These are phyloP conservation scores for Solanum boliviense DNA, from an alignment of 257 asterid species.

Conservation along the genomic window DNA sequence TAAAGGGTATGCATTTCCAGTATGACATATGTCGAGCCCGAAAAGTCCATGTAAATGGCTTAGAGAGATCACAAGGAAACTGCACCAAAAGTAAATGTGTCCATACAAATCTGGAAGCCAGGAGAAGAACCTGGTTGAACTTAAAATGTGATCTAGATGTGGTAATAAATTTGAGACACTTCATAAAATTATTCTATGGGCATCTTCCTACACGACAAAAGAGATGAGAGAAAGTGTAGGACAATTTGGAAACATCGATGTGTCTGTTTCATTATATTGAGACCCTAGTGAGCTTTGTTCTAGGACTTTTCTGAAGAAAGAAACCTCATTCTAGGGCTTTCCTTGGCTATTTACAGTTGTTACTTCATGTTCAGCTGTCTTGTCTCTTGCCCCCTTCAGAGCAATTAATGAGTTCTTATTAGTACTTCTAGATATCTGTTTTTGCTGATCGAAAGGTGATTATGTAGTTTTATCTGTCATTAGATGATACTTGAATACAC, in stretches of 20 bases:
- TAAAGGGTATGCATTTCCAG: not conserved
- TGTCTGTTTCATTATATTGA: not conserved
- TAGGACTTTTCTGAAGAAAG: not conserved
- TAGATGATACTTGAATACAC: not conserved
- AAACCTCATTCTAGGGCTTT: not conserved
- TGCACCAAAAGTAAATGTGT: not conserved
- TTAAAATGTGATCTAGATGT: not conserved
- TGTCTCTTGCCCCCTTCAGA: not conserved
- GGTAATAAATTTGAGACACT: not conserved
- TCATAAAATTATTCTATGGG: not conserved
- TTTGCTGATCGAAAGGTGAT: not conserved
- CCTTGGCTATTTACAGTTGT: not conserved
- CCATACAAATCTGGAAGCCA: not conserved
- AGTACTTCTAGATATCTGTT: not conserved
- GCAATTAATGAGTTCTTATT: not conserved
- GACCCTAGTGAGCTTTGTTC: not conserved
- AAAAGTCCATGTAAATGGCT: not conserved
- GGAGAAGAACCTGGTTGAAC: not conserved
- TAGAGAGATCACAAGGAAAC: not conserved
- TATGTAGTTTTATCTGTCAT: not conserved
- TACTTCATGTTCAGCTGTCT: not conserved
- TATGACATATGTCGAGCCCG: not conserved
- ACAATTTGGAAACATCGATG: not conserved
- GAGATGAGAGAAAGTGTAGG: not conserved
- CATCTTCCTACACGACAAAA: not conserved